Conservation (phyloP, 1,139 yeast genomes). For the Kodamaea ohmeri region DNA sequence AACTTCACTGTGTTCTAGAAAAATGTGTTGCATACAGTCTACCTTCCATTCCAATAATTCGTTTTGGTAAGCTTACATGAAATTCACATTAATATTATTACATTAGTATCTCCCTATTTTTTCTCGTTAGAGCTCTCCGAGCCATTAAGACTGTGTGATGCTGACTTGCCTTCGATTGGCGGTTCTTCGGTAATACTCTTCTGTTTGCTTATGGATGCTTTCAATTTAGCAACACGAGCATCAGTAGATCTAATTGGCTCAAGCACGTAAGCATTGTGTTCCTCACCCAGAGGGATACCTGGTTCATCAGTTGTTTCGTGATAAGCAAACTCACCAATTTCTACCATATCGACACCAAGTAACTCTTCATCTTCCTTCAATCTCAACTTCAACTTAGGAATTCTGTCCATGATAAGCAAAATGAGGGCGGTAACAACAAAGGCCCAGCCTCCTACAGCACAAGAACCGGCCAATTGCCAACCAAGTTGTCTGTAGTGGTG, state of each 20-base stretch:
- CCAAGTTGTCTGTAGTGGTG: slow-evolving; percentile 89
- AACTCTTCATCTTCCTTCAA: slow-evolving; percentile 87
- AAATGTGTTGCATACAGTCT: too few species aligned
- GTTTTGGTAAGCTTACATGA: too few species aligned
- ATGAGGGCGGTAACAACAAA: slow-evolving; percentile 72
- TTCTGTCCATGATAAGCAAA: slow-evolving; percentile 67
- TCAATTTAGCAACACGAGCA: slow-evolving; percentile 40
- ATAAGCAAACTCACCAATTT: slow-evolving; percentile 83
- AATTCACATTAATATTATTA: neutral
- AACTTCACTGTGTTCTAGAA: neutral
- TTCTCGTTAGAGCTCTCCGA: slow-evolving; percentile 10
- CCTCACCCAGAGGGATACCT: slow-evolving; percentile 3
- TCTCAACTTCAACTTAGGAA: slow-evolving; percentile 82
- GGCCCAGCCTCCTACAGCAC: slow-evolving; percentile 76
- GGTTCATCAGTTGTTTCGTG: slow-evolving; percentile 39
- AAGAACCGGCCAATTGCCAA: slow-evolving; percentile 85
- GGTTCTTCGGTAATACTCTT: slow-evolving; percentile 15
- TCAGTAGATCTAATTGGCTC: slow-evolving; percentile 70
- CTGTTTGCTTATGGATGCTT: slow-evolving; percentile 19
- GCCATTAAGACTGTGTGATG: slow-evolving; percentile 10
- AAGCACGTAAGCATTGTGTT: slow-evolving; percentile 53
- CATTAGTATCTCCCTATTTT: slow-evolving; percentile 6
- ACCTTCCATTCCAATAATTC: too few species aligned
- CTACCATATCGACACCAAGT: slow-evolving; percentile 82
- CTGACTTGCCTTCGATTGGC: slow-evolving; percentile 14